Evolutionary conservation across 345 rosid genomes (phyloP), one percentile per base, ranked within the genome.

Genomic region (Citrus reticulata): DNA sequence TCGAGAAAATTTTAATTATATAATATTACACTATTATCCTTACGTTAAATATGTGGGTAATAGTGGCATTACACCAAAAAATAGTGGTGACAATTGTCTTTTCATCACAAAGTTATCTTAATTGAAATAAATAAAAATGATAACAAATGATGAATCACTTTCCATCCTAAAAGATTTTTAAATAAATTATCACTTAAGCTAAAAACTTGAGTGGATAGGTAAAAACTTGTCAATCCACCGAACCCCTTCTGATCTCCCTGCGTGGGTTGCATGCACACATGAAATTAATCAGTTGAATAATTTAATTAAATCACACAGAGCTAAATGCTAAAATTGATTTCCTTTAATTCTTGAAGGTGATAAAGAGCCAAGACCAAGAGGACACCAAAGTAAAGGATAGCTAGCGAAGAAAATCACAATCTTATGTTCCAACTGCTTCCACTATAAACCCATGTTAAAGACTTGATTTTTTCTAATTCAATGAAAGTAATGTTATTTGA

Each of bases 401-500:
- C n/a, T 35, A 66, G 1, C 13, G 4, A 75, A 46, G 39, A 75
- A 46, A 35, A 66, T 19, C 27, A 20, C 14, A 0, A 65, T 10
- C 46, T 9, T 34, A 20, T 65, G 1, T 65, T 54, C 32, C 78
- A 72, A 72, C 83, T 62, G 68, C 59, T 74, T 77, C 77, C 71
- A 74, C 84, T 75, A 64, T 10, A 81, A 60, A 9, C 74, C 74
- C 79, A 65, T 68, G 73, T 76, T 59, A 57, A 64, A 40, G 70
- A 78, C 72, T n/a, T 20, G 17, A 32, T 27, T 20, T 27, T 82
- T 85, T 67, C 80, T 27, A 60, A 74, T 54, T 71, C 11, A 34
- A 58, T 30, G 68, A 59, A 77, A 77, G 63, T 79, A 35, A 63
- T 62, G 75, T 64, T 73, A 67, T 24, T 77, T 4, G 70, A 65